Percentiles rank a stretch among this genome's conserved stretches.
phyloP scores from a whole-genome alignment of 1,284 basidiomycete species.

The Mrakiaceae sp. region DNA sequence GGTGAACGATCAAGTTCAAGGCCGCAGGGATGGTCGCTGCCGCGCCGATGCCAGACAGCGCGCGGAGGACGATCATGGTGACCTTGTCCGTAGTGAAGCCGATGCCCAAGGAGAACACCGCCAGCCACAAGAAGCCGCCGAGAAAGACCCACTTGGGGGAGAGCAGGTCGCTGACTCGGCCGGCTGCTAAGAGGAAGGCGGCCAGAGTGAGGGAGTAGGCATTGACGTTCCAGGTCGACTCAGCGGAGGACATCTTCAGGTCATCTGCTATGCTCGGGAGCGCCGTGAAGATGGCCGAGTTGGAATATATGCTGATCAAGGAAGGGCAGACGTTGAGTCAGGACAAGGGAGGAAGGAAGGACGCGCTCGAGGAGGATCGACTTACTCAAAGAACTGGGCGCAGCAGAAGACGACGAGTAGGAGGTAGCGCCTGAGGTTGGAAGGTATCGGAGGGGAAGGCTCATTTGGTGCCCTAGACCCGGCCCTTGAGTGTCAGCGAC shows the following conservation, averaged over 20 bases:
- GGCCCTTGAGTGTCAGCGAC: not conserved
- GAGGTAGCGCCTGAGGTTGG: not conserved
- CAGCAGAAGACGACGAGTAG: not conserved
- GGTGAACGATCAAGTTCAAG: constrained; percentile 34
- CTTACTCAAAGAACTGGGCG: not conserved
- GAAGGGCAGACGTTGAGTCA: not conserved
- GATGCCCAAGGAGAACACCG: not conserved
- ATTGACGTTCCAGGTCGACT: not conserved
- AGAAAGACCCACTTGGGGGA: not conserved
- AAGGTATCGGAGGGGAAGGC: no score
- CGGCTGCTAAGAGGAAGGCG: not conserved
- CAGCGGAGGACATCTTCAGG: not conserved
- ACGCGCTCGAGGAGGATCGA: not conserved
- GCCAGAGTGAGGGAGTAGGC: constrained; percentile 6
- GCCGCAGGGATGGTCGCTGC: constrained; percentile 28
- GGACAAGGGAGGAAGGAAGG: no score
- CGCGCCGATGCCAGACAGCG: constrained; percentile 1
- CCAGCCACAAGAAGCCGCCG: not conserved
- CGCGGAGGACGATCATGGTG: not conserved
- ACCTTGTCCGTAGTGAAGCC: not conserved
- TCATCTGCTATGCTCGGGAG: not conserved
- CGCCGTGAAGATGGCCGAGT: not conserved
- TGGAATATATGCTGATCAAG: not conserved
- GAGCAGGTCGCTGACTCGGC: not conserved
- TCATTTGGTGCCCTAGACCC: not conserved